Evolutionary conservation across 768 basidiomycete species (phyloP).

Genomic region (Xanthoconium stramineum): DNA sequence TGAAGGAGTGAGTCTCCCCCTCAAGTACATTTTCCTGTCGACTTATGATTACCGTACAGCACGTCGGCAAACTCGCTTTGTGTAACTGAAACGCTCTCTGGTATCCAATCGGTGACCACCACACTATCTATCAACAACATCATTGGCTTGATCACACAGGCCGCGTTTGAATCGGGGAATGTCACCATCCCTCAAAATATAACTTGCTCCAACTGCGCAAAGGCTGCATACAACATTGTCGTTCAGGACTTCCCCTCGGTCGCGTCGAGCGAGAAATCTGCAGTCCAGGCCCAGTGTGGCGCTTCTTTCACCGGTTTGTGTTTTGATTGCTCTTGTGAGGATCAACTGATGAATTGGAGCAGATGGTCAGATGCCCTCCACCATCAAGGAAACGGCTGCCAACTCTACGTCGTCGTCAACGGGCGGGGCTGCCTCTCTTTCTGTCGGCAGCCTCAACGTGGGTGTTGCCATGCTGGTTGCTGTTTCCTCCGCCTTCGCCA

Average conservation of each 20-base stretch:
- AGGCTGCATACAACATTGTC: constrained; percentile 48
- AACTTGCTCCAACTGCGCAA: constrained; percentile 52
- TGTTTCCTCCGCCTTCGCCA: constrained; percentile 33
- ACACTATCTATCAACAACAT: constrained; percentile 23
- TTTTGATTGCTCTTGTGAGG: neutral
- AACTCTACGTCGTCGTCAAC: constrained; percentile 21
- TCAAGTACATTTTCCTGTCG: neutral
- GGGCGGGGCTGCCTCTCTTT: constrained; percentile 21
- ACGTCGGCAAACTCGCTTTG: constrained; percentile 47
- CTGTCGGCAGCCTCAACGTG: constrained; percentile 17
- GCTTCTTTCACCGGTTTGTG: constrained; percentile 49
- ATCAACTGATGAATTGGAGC: constrained; percentile 2
- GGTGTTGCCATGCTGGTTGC: constrained; percentile 31
- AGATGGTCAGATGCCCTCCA: constrained; percentile 33
- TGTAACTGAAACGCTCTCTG: constrained; percentile 52
- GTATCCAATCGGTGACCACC: constrained; percentile 40
- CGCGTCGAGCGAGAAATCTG: constrained; percentile 24
- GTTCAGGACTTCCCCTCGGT: constrained; percentile 36
- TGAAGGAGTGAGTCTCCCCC: constrained; percentile 55
- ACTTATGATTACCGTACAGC: constrained; percentile 18
- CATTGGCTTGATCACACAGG: constrained; percentile 7
- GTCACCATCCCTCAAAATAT: constrained; percentile 34
- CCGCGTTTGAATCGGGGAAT: constrained; percentile 1
- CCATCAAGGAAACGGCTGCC: constrained; percentile 21
- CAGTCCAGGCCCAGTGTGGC: constrained; percentile 41